Percentiles rank a stretch among this genome's conserved stretches.
These are phyloP conservation scores for Ilex asprella DNA, from an alignment of 257 asterid species.

Conservation along the genomic window DNA sequence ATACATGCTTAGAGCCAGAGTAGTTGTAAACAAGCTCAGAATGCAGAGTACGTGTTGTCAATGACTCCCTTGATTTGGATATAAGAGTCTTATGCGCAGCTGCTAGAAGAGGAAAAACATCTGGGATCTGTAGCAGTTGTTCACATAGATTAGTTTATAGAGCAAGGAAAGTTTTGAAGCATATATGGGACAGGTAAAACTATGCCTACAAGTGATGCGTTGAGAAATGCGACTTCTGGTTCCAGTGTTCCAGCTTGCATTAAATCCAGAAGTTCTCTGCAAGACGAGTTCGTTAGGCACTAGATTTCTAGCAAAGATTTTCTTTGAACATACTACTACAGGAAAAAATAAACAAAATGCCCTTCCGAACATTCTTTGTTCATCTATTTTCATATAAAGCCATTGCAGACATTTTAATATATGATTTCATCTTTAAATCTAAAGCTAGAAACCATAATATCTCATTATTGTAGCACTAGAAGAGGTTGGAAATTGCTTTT, in stretches of 20 bases:
- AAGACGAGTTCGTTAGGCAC: constrained; percentile 7
- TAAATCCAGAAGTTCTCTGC: constrained; percentile 67
- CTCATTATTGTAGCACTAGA: too few relatives aligned
- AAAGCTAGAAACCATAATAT: too few relatives aligned
- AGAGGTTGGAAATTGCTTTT: too few relatives aligned
- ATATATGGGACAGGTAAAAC: background rate
- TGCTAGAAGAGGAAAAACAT: constrained; percentile 80
- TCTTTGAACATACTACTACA: background rate
- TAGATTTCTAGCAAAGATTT: background rate
- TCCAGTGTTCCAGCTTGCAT: constrained; percentile 81
- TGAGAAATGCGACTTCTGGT: constrained; percentile 82
- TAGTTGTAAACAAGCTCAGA: constrained; percentile 93
- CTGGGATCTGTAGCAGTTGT: constrained; percentile 54
- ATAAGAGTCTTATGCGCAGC: constrained; percentile 74
- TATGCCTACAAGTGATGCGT: constrained; percentile 75
- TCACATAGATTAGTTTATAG: background rate
- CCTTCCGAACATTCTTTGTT: too few relatives aligned
- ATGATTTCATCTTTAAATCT: too few relatives aligned
- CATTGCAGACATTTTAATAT: too few relatives aligned
- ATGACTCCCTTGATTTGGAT: constrained; percentile 66
- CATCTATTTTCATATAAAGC: too few relatives aligned
- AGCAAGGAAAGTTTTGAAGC: too few relatives aligned
- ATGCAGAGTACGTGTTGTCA: constrained; percentile 78
- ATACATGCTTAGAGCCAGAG: constrained; percentile 90
- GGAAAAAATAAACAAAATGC: too few relatives aligned